A percentile compares a stretch with the other conserved stretches of the same genome.
Conservation (phyloP, 495 filamentous ascomycete species). For the Paragyromitra xinjiangensis region DNA sequence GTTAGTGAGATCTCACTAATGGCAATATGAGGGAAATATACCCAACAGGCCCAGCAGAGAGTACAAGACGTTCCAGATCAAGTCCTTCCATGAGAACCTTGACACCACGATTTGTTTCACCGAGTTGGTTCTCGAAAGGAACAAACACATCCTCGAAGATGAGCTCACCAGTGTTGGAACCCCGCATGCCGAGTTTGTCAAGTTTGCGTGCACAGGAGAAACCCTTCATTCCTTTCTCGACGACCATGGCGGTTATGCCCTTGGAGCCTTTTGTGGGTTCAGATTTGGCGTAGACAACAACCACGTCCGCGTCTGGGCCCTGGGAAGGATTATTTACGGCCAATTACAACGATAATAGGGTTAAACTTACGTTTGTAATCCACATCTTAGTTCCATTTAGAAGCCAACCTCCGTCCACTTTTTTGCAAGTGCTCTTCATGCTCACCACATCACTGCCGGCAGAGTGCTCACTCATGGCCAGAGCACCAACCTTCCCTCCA, state of each 20-base stretch:
- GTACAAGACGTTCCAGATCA: slow-evolving; percentile 90
- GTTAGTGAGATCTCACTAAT: background rate
- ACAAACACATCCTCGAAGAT: slow-evolving; percentile 94
- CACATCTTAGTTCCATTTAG: slow-evolving; percentile 98
- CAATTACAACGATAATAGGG: background rate
- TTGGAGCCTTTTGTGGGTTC: slow-evolving; percentile 80
- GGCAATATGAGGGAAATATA: slow-evolving; percentile 53
- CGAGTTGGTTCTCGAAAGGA: slow-evolving; percentile 80
- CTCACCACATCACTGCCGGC: slow-evolving; percentile 93
- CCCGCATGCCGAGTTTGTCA: slow-evolving; percentile 98
- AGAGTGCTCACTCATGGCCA: slow-evolving; percentile 95
- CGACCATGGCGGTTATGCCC: slow-evolving; percentile 94
- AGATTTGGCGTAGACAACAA: slow-evolving; percentile 97
- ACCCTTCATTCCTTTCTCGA: slow-evolving; percentile 72
- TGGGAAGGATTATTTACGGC: slow-evolving; percentile 49
- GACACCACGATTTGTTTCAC: slow-evolving; percentile 80
- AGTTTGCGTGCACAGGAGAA: slow-evolving; percentile 91
- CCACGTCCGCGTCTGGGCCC: slow-evolving; percentile 88
- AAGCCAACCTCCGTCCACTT: slow-evolving; percentile 83
- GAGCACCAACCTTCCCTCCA: slow-evolving; percentile 82
- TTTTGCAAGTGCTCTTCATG: slow-evolving; percentile 82
- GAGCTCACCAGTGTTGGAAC: slow-evolving; percentile 94
- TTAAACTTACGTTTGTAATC: slow-evolving; percentile 83
- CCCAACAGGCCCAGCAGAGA: slow-evolving; percentile 89
- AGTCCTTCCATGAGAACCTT: slow-evolving; percentile 94